phyloP scores from a whole-genome alignment of 768 basidiomycete genomes.

The Mycena kentingensis region DNA sequence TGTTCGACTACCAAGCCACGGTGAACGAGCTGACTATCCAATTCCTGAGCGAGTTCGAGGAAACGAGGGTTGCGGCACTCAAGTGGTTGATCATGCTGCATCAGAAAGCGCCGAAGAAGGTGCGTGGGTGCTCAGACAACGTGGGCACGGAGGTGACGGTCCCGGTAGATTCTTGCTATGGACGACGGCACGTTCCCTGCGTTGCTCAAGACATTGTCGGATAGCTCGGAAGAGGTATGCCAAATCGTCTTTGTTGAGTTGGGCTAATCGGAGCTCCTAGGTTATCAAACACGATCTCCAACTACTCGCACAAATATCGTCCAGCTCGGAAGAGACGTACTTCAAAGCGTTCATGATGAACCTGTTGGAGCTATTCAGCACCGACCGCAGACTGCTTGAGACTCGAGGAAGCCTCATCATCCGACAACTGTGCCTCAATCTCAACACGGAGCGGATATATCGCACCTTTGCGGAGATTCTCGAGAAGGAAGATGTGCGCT shows the following conservation, averaged over 20 bases:
- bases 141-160: neutral
- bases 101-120: conserved; percentile 96
- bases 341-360: conserved; percentile 97
- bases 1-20: conserved; percentile 89
- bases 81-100: conserved; percentile 99
- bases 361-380: conserved; percentile 91
- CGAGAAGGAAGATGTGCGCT: conserved; percentile 91
- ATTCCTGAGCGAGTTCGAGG: conserved; percentile 94
- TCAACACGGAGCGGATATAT: conserved; percentile 96
- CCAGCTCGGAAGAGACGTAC: conserved; percentile 91
- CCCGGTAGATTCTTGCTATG: conserved; percentile 82
- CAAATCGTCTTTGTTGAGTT: neutral
- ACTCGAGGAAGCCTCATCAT: conserved; percentile 94
- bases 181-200: conserved; percentile 98
- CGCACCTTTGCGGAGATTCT: conserved; percentile 94
- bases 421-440: conserved; percentile 87
- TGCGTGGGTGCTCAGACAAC: conserved; percentile 30
- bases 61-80: conserved; percentile 91
- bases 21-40: conserved; percentile 92
- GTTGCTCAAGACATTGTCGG: conserved; percentile 91
- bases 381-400: conserved; percentile 87
- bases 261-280: conserved; percentile 36
- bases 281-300: conserved; percentile 97
- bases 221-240: conserved; percentile 89
- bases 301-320: conserved; percentile 94